A percentile compares a stretch with the other conserved stretches of the same genome.
Conservation (phyloP, 1,139 yeast genomes). For the Taphrina wiesneri region DNA sequence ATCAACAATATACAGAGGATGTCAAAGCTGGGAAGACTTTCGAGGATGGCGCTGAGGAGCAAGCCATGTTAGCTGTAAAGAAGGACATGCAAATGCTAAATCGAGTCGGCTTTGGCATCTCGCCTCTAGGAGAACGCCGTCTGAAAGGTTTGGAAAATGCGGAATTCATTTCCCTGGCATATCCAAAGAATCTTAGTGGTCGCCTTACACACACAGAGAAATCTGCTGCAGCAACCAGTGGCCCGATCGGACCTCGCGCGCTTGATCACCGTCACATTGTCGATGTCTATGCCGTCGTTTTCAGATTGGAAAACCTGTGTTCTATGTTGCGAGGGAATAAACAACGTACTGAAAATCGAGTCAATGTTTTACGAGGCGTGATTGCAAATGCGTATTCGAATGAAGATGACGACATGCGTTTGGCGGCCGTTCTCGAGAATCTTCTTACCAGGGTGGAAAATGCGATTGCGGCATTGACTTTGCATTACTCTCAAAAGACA, state of each 20-base stretch:
- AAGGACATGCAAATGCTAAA: constrained; percentile 66
- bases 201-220: constrained; percentile 46
- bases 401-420: constrained; percentile 27
- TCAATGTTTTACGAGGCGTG: constrained; percentile 18
- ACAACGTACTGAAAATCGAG: constrained; percentile 24
- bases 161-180: constrained; percentile 76
- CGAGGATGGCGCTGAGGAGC: constrained; percentile 44
- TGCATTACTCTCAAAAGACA: constrained; percentile 17
- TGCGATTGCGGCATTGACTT: constrained; percentile 23
- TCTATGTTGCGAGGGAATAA: constrained; percentile 28
- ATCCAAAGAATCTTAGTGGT: constrained; percentile 64
- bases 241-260: constrained; percentile 1
- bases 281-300: constrained; percentile 20
- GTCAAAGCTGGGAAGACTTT: constrained; percentile 3
- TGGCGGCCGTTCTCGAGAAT: constrained; percentile 32
- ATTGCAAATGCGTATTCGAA: constrained; percentile 18
- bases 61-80: constrained; percentile 65
- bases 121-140: constrained; percentile 79
- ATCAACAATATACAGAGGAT: constrained; percentile 40
- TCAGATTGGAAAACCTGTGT: constrained; percentile 29
- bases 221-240: neutral
- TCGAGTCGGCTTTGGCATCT: constrained; percentile 68
- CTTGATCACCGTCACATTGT: constrained; percentile 24
- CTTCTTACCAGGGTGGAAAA: constrained; percentile 31
- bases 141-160: constrained; percentile 94